phyloP scores from a whole-genome alignment of 768 basidiomycete species.

The Amanita fuliginea region DNA sequence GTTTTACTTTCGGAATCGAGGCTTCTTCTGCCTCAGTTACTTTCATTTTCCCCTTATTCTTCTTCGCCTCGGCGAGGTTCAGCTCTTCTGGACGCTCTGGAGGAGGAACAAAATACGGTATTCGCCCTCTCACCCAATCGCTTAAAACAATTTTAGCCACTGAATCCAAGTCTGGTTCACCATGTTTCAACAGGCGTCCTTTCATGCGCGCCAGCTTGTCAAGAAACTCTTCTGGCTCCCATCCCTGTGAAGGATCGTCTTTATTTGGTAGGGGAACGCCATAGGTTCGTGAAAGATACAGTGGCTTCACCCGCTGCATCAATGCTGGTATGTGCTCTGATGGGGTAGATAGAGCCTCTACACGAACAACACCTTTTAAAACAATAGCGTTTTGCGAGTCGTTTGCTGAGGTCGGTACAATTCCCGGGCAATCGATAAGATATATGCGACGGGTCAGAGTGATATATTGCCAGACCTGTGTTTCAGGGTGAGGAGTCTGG shows the following conservation, averaged over 20 bases:
- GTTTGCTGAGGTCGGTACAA: constrained; percentile 88
- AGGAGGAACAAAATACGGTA: constrained; percentile 92
- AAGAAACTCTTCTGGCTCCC: constrained; percentile 73
- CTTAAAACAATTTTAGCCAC: constrained; percentile 92
- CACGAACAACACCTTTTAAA: constrained; percentile 92
- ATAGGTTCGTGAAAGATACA: constrained; percentile 85
- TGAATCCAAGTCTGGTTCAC: constrained; percentile 86
- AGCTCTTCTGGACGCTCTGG: constrained; percentile 72
- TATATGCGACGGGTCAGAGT: constrained; percentile 93
- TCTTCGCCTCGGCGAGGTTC: constrained; percentile 52
- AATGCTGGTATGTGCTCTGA: constrained; percentile 86
- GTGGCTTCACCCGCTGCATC: constrained; percentile 83
- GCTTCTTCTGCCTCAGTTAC: constrained; percentile 25
- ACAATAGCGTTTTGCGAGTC: constrained; percentile 88
- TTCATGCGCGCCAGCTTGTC: constrained; percentile 82
- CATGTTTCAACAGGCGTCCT: constrained; percentile 86
- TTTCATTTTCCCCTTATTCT: constrained; percentile 44
- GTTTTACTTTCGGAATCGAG: constrained; percentile 57
- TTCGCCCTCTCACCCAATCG: constrained; percentile 96
- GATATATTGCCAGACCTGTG: constrained; percentile 96
- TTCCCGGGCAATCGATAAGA: constrained; percentile 98
- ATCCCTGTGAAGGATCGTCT: constrained; percentile 38
- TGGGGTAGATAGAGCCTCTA: constrained; percentile 88
- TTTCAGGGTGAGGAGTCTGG: not conserved
- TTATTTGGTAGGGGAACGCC: constrained; percentile 54